Conservation (phyloP, 139 green algal genomes). For the Cymbomonas tetramitiformis region DNA sequence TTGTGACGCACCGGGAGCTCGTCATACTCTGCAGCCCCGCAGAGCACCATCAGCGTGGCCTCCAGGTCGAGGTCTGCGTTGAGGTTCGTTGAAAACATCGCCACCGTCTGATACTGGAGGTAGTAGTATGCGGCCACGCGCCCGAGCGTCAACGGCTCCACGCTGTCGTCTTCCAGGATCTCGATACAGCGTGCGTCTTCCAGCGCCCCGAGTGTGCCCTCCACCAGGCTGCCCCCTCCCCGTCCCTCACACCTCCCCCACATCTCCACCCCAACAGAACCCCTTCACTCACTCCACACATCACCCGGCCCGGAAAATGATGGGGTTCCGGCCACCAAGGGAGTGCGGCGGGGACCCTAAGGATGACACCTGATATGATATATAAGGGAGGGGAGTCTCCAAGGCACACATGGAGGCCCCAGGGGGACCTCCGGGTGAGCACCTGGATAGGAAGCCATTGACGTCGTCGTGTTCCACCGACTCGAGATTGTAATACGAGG, state of each 20-base stretch:
- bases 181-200: conserved; percentile 56
- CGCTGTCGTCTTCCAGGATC: conserved; percentile 38
- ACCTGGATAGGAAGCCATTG: conserved; percentile 51
- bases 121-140: conserved; percentile 87
- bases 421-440: no score
- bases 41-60: conserved; percentile 53
- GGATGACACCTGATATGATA: no score
- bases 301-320: no score
- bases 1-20: conserved; percentile 95
- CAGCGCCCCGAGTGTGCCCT: conserved; percentile 47
- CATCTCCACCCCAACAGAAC: no score
- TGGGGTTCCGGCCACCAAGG: no score
- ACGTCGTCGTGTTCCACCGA: conserved; percentile 35
- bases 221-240: no score
- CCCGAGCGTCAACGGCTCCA: conserved; percentile 41
- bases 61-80: conserved; percentile 37
- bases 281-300: no score
- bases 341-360: no score
- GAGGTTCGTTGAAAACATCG: conserved; percentile 47
- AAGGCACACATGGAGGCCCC: no score
- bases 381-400: no score
- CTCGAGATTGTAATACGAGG: conserved; percentile 82
- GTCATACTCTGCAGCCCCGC: conserved; percentile 70
- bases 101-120: conserved; percentile 72
- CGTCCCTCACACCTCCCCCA: no score